Conservation (phyloP, 2,329 filamentous ascomycete species). For the Aspergillus quadricinctus region DNA sequence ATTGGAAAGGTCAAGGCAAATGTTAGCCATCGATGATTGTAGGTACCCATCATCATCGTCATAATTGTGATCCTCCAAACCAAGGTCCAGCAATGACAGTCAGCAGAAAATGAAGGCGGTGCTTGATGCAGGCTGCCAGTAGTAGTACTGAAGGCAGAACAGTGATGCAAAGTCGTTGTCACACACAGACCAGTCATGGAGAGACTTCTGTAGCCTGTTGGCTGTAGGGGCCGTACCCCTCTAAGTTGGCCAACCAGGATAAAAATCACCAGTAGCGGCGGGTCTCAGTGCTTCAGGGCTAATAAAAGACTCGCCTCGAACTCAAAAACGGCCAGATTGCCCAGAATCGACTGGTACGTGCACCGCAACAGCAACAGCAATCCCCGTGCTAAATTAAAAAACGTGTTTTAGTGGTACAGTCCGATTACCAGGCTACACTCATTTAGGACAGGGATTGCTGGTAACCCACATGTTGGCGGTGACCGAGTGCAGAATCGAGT, state of each 20-base stretch:
- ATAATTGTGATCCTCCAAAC: not conserved
- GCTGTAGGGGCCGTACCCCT: not conserved
- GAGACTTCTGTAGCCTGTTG: not conserved
- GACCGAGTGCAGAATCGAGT: not conserved
- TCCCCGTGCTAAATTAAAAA: not conserved
- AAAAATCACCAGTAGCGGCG: not conserved
- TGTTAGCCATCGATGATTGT: not conserved
- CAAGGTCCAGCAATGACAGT: not conserved
- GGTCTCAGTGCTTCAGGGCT: not conserved
- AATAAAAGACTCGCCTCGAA: not conserved
- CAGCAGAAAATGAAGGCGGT: not conserved
- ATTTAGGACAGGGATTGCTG: not conserved
- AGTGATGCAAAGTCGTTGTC: conserved; percentile 11
- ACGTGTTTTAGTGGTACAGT: not conserved
- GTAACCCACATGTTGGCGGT: not conserved
- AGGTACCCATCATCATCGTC: not conserved
- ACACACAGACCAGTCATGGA: conserved; percentile 1
- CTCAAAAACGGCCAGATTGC: not conserved
- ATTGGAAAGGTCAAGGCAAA: not conserved
- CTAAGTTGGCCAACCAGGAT: not conserved
- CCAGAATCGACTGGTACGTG: not conserved
- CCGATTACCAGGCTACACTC: not conserved
- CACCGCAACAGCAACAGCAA: not conserved
- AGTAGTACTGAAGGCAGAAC: not conserved
- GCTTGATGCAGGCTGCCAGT: not conserved